These are phyloP conservation scores for Vigna reflexopilosa DNA, from an alignment of 306 rosid genomes.

Conservation along the genomic window DNA sequence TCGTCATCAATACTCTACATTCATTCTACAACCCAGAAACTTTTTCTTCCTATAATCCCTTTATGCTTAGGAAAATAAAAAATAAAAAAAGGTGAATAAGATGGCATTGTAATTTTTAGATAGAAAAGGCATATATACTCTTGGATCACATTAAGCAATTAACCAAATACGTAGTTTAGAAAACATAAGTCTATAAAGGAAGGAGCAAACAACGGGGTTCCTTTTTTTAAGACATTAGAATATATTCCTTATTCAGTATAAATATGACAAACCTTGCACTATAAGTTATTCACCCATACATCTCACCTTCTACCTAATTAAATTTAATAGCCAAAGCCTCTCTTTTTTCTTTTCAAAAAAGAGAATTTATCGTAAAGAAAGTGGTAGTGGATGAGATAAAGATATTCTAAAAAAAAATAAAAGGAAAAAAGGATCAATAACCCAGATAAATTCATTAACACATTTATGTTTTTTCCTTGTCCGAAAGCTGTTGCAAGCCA, in stretches of 20 bases:
- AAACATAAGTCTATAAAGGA: not conserved
- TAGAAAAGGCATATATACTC: not conserved
- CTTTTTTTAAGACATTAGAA: not conserved
- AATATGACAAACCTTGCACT: not conserved
- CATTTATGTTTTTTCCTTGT: not conserved
- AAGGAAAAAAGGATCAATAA: not conserved
- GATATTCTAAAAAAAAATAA: not conserved
- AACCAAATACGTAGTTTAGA: not conserved
- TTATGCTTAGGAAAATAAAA: not conserved
- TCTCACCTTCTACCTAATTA: not conserved
- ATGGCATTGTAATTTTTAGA: not conserved
- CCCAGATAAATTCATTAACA: not conserved
- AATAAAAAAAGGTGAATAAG: not conserved
- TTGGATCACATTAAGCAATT: constrained; percentile 12
- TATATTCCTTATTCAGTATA: constrained; percentile 5
- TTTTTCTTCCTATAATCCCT: not conserved
- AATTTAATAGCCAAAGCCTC: not conserved
- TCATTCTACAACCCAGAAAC: not conserved
- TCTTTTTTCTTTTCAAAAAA: not conserved
- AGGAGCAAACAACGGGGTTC: not conserved
- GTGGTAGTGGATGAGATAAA: not conserved
- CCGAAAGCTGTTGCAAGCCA: too few relatives aligned
- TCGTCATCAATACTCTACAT: not conserved
- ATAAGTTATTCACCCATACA: not conserved
- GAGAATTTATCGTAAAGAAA: not conserved